Evolutionary conservation across 306 rosid species (phyloP).

Genomic region (Canavalia ensiformis): DNA sequence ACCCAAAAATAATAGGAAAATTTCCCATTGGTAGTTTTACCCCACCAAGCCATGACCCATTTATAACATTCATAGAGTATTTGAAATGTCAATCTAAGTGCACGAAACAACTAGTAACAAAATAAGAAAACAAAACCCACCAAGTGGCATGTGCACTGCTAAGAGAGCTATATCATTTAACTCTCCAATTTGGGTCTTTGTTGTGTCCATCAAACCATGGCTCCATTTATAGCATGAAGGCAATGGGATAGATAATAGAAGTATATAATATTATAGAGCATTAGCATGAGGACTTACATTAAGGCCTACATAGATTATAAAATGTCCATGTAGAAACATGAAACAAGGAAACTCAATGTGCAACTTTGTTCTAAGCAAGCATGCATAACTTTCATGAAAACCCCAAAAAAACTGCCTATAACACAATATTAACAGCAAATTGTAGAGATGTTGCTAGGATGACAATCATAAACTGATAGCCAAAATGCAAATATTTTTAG

Average conservation of each 20-base stretch:
- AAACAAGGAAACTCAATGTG: constrained; percentile 27
- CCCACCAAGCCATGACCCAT: background rate
- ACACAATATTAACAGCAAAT: constrained; percentile 19
- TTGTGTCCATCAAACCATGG: constrained; percentile 25
- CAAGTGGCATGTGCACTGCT: background rate
- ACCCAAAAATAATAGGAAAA: background rate
- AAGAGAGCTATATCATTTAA: constrained; percentile 31
- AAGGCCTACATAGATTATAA: background rate
- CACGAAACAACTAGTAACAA: background rate
- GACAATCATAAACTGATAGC: constrained; percentile 16
- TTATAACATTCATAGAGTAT: background rate
- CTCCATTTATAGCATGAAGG: constrained; percentile 16
- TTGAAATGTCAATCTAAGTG: background rate
- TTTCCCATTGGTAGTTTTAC: too few relatives aligned
- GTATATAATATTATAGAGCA: constrained; percentile 17
- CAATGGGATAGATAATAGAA: constrained; percentile 1
- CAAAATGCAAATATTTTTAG: constrained; percentile 1
- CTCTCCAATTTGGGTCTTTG: background rate
- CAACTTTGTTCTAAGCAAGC: constrained; percentile 16
- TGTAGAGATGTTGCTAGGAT: background rate
- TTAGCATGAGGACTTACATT: constrained; percentile 28
- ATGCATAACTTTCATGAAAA: constrained; percentile 23
- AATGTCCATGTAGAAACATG: constrained; percentile 5
- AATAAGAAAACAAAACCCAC: constrained; percentile 1
- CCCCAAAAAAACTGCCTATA: background rate